Percentiles rank a stretch among this genome's conserved stretches.
Conservation (phyloP, 345 rosid species). For the Heritiera fomes region DNA sequence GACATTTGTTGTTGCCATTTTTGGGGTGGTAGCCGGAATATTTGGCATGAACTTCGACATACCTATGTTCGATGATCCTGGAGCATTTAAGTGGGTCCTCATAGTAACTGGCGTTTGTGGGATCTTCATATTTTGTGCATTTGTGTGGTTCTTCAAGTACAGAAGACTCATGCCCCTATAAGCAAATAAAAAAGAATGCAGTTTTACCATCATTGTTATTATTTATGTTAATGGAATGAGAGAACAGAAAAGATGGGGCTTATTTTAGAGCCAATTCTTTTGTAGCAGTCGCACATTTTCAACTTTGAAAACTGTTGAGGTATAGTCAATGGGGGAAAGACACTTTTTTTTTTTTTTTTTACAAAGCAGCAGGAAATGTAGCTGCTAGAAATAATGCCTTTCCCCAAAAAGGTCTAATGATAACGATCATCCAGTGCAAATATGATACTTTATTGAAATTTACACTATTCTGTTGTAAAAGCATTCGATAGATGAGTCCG, state of each 20-base stretch:
- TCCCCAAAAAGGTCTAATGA: not conserved
- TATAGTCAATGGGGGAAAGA: not conserved
- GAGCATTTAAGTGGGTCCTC: slow-evolving; percentile 91
- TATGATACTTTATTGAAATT: too few relatives aligned
- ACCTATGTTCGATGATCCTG: slow-evolving; percentile 63
- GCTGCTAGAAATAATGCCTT: too few relatives aligned
- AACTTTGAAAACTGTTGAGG: not conserved
- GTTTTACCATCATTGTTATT: not conserved
- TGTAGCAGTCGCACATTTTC: not conserved
- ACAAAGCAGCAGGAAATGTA: not conserved
- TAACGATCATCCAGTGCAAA: not conserved
- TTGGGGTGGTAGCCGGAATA: slow-evolving; percentile 95
- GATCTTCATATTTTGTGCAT: slow-evolving; percentile 65
- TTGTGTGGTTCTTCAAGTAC: slow-evolving; percentile 86
- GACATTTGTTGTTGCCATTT: slow-evolving; percentile 91
- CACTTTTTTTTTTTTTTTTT: not conserved
- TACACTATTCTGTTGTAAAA: not conserved
- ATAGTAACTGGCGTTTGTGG: slow-evolving; percentile 66
- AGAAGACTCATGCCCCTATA: slow-evolving; percentile 89
- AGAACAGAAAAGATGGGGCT: slow-evolving; percentile 16
- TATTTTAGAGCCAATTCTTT: slow-evolving; percentile 10
- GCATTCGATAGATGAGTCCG: too few relatives aligned
- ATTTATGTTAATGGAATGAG: slow-evolving; percentile 7
- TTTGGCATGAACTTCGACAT: slow-evolving; percentile 90
- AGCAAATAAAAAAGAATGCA: slow-evolving; percentile 8